phyloP scores from a whole-genome alignment of 441 rosid species.

The Erysimum cheiri region DNA sequence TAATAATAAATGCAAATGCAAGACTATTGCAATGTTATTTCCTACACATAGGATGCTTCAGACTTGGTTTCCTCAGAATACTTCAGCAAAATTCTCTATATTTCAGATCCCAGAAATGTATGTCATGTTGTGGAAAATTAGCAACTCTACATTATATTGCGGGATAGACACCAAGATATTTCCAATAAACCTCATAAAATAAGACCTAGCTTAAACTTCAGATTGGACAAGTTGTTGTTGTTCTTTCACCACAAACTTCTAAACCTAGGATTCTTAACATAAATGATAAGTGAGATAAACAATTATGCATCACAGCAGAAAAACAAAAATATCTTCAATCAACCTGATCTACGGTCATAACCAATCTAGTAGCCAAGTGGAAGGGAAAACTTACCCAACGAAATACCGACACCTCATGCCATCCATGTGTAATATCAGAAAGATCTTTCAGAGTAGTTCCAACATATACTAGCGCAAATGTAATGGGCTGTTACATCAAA shows the following conservation, averaged over 20 bases:
- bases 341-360: slow-evolving; percentile 1
- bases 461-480: slow-evolving; percentile 78
- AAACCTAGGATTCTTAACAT: slow-evolving; percentile 9
- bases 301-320: slow-evolving; percentile 1
- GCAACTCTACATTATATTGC: neutral
- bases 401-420: slow-evolving; percentile 80
- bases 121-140: neutral
- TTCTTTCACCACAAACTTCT: slow-evolving; percentile 8
- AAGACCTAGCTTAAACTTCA: neutral
- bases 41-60: neutral
- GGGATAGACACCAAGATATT: neutral
- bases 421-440: slow-evolving; percentile 83
- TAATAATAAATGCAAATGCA: neutral
- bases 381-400: slow-evolving; percentile 65
- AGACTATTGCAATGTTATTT: neutral
- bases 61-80: slow-evolving; percentile 1
- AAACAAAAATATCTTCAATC: neutral
- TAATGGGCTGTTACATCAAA: slow-evolving; percentile 70
- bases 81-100: neutral
- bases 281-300: neutral
- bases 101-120: neutral
- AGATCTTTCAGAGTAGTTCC: slow-evolving; percentile 94
- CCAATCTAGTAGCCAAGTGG: slow-evolving; percentile 14
- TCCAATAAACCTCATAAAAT: neutral
- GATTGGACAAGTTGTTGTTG: neutral